Conservation (phyloP, 768 basidiomycete species). For the Kwoniella bestiolae region DNA sequence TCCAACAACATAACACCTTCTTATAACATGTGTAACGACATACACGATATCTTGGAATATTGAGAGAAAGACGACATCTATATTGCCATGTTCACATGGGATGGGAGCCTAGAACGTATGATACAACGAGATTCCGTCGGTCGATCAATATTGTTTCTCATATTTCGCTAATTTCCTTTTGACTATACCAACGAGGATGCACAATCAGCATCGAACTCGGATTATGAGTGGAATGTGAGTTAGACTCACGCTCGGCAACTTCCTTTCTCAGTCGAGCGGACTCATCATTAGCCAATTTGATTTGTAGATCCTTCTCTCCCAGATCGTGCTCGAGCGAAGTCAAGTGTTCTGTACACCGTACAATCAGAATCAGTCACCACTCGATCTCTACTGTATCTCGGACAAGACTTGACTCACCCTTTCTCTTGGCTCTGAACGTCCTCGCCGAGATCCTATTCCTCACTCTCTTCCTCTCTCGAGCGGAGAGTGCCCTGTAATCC, state of each 20-base stretch:
- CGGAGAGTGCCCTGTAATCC: slow-evolving; percentile 48
- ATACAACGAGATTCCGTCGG: not conserved
- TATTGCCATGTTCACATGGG: not conserved
- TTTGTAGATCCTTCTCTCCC: slow-evolving; percentile 40
- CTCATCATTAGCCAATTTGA: slow-evolving; percentile 46
- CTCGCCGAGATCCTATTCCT: slow-evolving; percentile 56
- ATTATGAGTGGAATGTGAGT: not conserved
- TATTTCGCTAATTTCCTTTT: slow-evolving; percentile 23
- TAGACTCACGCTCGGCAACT: slow-evolving; percentile 42
- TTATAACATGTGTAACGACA: too few species aligned
- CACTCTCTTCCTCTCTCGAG: slow-evolving; percentile 54
- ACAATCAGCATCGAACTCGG: not conserved
- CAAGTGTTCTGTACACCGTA: slow-evolving; percentile 41
- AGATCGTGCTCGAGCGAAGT: slow-evolving; percentile 38
- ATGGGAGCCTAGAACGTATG: too few species aligned
- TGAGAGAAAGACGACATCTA: not conserved
- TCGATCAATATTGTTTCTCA: slow-evolving; percentile 14
- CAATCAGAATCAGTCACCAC: not conserved
- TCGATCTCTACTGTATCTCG: not conserved
- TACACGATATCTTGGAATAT: too few species aligned
- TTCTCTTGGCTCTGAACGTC: slow-evolving; percentile 55
- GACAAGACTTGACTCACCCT: slow-evolving; percentile 40
- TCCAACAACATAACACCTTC: too few species aligned
- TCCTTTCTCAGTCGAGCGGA: slow-evolving; percentile 34
- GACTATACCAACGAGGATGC: not conserved